phyloP scores from a whole-genome alignment of 306 rosid species.

The Mimosa bimucronata region DNA sequence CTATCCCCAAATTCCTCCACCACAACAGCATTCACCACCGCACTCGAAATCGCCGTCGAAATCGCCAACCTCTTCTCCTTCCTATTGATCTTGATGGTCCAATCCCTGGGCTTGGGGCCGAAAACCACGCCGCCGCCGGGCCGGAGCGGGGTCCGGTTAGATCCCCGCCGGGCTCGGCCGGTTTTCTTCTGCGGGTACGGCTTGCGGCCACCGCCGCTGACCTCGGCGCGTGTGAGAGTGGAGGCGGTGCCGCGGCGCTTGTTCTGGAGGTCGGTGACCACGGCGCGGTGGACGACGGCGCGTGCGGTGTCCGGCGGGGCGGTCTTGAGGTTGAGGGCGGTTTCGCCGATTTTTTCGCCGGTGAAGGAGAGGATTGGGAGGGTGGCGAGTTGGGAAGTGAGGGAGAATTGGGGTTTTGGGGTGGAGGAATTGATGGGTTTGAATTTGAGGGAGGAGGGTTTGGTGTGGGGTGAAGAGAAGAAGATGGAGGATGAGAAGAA shows the following conservation, averaged over 20 bases:
- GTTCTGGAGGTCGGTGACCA: slow-evolving; percentile 87
- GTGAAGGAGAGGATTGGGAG: slow-evolving; percentile 83
- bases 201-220: slow-evolving; percentile 80
- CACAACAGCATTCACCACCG: slow-evolving; percentile 68
- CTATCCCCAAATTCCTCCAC: slow-evolving; percentile 79
- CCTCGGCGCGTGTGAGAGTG: slow-evolving; percentile 85
- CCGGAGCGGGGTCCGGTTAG: slow-evolving; percentile 74
- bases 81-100: slow-evolving; percentile 83
- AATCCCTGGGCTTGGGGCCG: slow-evolving; percentile 92
- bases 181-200: slow-evolving; percentile 90
- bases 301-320: slow-evolving; percentile 86
- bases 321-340: slow-evolving; percentile 67
- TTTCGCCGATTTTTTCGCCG: slow-evolving; percentile 76
- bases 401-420: slow-evolving; percentile 33
- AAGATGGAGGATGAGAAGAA: slow-evolving; percentile 64
- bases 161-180: slow-evolving; percentile 84
- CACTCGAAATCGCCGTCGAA: slow-evolving; percentile 84
- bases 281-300: slow-evolving; percentile 90
- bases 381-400: slow-evolving; percentile 68
- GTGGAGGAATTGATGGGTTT: slow-evolving; percentile 33
- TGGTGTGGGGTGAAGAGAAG: slow-evolving; percentile 43
- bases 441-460: background rate
- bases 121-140: slow-evolving; percentile 92
- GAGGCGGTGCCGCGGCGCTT: slow-evolving; percentile 98
- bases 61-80: slow-evolving; percentile 92